These are phyloP conservation scores for Echeveria elegans DNA, from an alignment of 164 flowering plant species.

Conservation along the genomic window DNA sequence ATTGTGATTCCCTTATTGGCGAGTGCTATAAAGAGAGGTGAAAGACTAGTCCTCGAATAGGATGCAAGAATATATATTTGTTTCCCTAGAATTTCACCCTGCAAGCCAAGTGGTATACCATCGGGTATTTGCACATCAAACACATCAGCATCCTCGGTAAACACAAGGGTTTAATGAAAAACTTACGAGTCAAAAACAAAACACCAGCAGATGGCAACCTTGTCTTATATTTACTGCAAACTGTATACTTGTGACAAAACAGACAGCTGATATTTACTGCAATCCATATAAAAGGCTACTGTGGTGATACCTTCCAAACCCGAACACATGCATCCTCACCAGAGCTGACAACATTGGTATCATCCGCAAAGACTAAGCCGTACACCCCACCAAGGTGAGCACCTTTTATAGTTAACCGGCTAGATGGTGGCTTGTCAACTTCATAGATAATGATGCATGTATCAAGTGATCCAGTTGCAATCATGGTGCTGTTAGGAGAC, in stretches of 20 bases:
- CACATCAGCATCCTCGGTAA: background rate
- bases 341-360: slow-evolving; percentile 55
- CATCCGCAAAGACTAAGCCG: slow-evolving; percentile 72
- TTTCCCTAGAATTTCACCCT: too few relatives aligned
- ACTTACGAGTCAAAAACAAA: background rate
- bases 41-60: too few relatives aligned
- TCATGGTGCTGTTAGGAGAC: slow-evolving; percentile 78
- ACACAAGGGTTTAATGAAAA: background rate
- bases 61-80: too few relatives aligned
- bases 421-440: slow-evolving; percentile 72
- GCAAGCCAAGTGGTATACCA: too few relatives aligned
- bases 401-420: slow-evolving; percentile 70
- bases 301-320: slow-evolving; percentile 54
- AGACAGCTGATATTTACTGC: background rate
- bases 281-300: background rate
- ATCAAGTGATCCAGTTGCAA: slow-evolving; percentile 94
- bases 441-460: slow-evolving; percentile 80
- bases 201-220: background rate
- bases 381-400: slow-evolving; percentile 98
- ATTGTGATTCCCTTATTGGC: too few relatives aligned
- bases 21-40: too few relatives aligned
- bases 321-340: slow-evolving; percentile 97
- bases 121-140: background rate
- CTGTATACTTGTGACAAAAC: background rate
- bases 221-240: slow-evolving; percentile 7